Base-by-base conservation (phyloP, 495 filamentous ascomycete species). In the Clavariopsis aquatica region DNA sequence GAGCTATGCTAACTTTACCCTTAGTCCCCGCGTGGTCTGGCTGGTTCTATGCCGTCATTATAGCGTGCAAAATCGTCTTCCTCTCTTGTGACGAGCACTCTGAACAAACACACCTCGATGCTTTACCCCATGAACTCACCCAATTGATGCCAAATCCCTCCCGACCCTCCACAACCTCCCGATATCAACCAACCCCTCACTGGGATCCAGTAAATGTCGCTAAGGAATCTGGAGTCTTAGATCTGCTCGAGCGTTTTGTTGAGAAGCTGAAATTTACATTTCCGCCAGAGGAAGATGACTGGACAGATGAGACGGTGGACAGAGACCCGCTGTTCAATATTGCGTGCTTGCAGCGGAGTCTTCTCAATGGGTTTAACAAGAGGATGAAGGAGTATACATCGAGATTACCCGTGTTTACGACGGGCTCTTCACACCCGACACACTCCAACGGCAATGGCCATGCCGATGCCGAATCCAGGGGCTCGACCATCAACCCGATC, bases 41-140 rank as follows among this genome's bases (percentile, higher is more conserved):
- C 17, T 66, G 63, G 63, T 66, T 66, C 43, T 66, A 66, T 19
- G 27, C 63, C 15, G 43, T 51, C n/a, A 61, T 66, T 22, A 28
- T 66, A 10, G 51, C 49, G 1, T 66, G 63, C 57, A 66, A 66
- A 26, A 23, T 66, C 2, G 57, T 66, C 1, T 66, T 66, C 23
- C 49, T 66, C 20, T 20, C 46, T 24, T 57, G 60, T 7, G 43
- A 66, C 41, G 62, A 59, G 13, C 34, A 20, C 6, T 49, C 47
- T 17, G 49, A 34, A 8, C 22, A 34, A 15, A 54, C 49, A 24
- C 38, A 20, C 17, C 19, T 49, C 6, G 49, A 49, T 12, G 27
- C 28, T 26, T 19, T 56, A 0, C 34, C 17, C 1, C 49, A 60
- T 9, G 56, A 55, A 23, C 27, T 59, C 7, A 27, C 0, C 29